Evolutionary conservation across 176 grass and related monocot species (phyloP), one percentile per base, ranked within the genome.

Genomic region (Musa schizocarpa): DNA sequence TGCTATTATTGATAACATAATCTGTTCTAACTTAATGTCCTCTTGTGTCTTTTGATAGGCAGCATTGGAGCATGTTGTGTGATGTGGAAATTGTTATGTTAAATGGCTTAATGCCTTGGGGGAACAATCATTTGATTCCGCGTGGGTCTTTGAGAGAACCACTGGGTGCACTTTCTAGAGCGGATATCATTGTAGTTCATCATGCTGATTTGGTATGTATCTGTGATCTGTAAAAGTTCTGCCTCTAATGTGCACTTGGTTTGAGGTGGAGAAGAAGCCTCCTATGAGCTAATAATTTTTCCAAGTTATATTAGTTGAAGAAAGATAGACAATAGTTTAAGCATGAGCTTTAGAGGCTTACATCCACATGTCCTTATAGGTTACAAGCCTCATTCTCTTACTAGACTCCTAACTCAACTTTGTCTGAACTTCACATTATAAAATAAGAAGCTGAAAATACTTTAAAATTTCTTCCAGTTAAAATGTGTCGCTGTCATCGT

Each of bases 41-140:
- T 73, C 6, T 10, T 80, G 13, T 83, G 24, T 80, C 78, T 79
- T 56, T 66, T 81, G 34, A 27, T 90, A 96, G 85, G 83, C 81
- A 92, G 93, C 93, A 96, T 54, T 86, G 73, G 85, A 90, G 89
- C 66, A 76, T 96, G 69, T 52, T 66, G 63, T 82, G 88, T 76
- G 85, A 93, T 83, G 82, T 93, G 8, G 94, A 98, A 78, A 83
- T 98, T 85, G 86, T 93, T 43, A 91, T 98, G 90, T 29, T 98
- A 77, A 98, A 98, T 83, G 89, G 77, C 21, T 76, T 98, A 54
- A 54, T 66, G 63, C 88, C 94, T 11, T 93, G 85, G 87, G 94
- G 86, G 54, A 98, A 93, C 53, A 54, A 53, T 7, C 85, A 89
- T 82, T 78, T 98, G 63, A 79, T 93, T 72, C 94, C 90, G 0